Percentiles rank a stretch among this genome's conserved stretches.
Evolutionary conservation across 2,329 filamentous ascomycete species (phyloP).

Genomic region (Apiospora koreana): DNA sequence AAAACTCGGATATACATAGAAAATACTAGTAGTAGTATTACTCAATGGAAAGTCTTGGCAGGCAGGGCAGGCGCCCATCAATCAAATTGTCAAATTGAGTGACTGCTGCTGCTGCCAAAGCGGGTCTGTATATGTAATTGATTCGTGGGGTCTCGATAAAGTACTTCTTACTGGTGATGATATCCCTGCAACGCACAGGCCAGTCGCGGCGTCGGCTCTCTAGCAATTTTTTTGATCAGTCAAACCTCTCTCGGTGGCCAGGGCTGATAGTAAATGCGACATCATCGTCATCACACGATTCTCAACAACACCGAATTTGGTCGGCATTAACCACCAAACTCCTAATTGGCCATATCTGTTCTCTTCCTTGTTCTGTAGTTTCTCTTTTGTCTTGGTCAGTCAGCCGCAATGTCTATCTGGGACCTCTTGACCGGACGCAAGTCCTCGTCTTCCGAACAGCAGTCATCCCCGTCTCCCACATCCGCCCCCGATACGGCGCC

Average conservation of each 20-base stretch:
- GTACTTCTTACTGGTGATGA: too few relatives aligned
- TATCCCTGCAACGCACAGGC: conserved; percentile 5
- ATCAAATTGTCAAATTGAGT: neutral
- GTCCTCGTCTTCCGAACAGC: conserved; percentile 43
- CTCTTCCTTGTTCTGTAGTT: conserved; percentile 7
- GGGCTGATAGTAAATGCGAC: conserved; percentile 6
- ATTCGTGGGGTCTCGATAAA: too few relatives aligned
- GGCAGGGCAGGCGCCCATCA: neutral
- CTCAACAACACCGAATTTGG: neutral
- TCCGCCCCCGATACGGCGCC: conserved; percentile 47
- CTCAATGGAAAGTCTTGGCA: neutral
- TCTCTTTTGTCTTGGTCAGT: conserved; percentile 8
- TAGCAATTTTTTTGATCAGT: conserved; percentile 14
- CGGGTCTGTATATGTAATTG: too few relatives aligned
- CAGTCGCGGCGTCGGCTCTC: neutral
- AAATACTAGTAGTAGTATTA: neutral
- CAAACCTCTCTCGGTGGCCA: conserved; percentile 8
- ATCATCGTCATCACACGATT: conserved; percentile 10
- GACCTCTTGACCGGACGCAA: conserved; percentile 63
- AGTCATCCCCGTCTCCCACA: conserved; percentile 43
- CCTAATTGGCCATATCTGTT: conserved; percentile 17
- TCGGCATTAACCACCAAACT: neutral
- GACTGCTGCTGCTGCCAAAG: neutral
- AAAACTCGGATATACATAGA: neutral
- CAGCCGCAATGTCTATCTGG: conserved; percentile 57